Percentiles rank a stretch among this genome's conserved stretches.
Conservation (phyloP, 108 stramenopile species). For the Schizochytrium sp. region DNA sequence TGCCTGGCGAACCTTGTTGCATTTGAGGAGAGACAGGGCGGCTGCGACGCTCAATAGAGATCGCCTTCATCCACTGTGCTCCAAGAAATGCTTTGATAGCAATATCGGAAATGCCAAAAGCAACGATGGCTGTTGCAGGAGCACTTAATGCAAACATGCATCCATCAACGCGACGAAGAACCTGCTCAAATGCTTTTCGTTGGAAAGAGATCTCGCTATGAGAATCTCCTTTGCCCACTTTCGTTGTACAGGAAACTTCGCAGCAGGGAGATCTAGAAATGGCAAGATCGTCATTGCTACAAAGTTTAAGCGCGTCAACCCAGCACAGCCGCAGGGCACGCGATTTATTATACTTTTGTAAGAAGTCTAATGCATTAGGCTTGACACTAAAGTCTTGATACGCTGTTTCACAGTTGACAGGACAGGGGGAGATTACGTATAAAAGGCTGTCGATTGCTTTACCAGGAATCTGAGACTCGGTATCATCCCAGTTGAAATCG, state of each 20-base stretch:
- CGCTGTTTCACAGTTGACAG: not conserved
- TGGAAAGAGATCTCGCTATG: not conserved
- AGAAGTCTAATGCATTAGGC: slow-evolving; percentile 17
- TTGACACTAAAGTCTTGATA: not conserved
- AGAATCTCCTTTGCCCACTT: not conserved
- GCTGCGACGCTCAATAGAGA: not conserved
- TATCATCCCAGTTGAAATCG: slow-evolving; percentile 5
- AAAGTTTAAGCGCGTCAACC: not conserved
- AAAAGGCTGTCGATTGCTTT: not conserved
- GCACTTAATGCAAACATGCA: not conserved
- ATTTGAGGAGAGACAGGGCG: not conserved
- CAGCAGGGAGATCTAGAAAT: not conserved
- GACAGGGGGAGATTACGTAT: not conserved
- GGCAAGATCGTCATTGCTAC: not conserved
- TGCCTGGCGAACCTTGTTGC: too few species aligned
- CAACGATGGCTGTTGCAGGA: not conserved
- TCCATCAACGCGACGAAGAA: not conserved
- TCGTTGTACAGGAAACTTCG: not conserved
- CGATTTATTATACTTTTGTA: not conserved
- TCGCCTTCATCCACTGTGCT: not conserved
- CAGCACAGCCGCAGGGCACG: not conserved
- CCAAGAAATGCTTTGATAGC: not conserved
- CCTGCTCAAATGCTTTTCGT: not conserved
- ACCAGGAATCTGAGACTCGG: slow-evolving; percentile 39
- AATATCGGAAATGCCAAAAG: not conserved